These are phyloP conservation scores for Nothopassalora personata DNA, from an alignment of 2,329 filamentous ascomycete genomes.

Conservation along the genomic window DNA sequence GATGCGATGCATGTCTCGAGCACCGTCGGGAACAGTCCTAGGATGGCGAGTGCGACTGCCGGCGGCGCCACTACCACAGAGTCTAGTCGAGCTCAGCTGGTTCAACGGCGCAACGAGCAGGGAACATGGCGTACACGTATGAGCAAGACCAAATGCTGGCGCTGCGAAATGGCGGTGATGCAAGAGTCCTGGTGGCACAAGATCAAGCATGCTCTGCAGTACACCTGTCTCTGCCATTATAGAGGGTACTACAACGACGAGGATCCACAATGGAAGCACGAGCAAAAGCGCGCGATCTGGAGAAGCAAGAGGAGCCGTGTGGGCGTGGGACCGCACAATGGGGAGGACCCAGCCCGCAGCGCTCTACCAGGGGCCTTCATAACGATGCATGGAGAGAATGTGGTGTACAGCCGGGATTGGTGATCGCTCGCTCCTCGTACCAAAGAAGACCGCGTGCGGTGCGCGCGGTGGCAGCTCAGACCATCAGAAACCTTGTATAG, in stretches of 20 bases:
- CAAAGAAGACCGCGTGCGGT: neutral
- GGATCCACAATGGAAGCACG: constrained; percentile 14
- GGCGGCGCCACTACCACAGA: neutral
- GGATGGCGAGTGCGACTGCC: neutral
- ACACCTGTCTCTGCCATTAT: constrained; percentile 28
- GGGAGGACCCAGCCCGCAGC: neutral
- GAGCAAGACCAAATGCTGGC: constrained; percentile 26
- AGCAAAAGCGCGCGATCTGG: constrained; percentile 3
- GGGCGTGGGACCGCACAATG: neutral
- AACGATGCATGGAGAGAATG: neutral
- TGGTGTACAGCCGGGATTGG: neutral
- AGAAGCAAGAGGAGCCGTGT: neutral
- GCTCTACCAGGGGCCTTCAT: neutral
- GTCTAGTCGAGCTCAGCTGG: constrained; percentile 17
- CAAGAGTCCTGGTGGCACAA: constrained; percentile 14
- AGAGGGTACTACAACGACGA: constrained; percentile 22
- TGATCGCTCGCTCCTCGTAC: neutral
- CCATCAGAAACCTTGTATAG: neutral
- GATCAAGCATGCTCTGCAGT: constrained; percentile 16
- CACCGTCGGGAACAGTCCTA: constrained; percentile 1
- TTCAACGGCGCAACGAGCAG: constrained; percentile 19
- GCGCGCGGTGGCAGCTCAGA: neutral
- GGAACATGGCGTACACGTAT: constrained; percentile 28
- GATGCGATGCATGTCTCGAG: constrained; percentile 7
- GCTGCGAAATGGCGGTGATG: constrained; percentile 19